Conservation (phyloP, 768 basidiomycete species). For the Boletus tomentosulus region DNA sequence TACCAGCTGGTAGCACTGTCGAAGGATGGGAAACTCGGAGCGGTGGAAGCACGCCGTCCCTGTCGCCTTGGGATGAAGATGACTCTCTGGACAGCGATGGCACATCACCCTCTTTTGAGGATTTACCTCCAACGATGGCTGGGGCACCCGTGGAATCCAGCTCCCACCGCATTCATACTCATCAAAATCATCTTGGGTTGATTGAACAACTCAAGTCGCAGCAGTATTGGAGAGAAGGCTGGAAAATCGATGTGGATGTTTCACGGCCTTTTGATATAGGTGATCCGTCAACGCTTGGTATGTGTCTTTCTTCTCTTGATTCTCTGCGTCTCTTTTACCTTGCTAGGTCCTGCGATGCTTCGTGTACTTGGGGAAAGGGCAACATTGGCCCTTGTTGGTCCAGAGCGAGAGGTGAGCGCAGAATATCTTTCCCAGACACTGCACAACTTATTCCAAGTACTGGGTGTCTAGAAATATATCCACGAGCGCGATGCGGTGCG, state of each 20-base stretch:
- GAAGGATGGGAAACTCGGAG: constrained; percentile 44
- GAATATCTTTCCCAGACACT: not conserved
- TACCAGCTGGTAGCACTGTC: constrained; percentile 44
- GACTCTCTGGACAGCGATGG: constrained; percentile 29
- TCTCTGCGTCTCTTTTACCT: not conserved
- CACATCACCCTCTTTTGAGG: constrained; percentile 10
- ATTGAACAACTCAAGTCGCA: constrained; percentile 58
- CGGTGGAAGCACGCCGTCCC: constrained; percentile 59
- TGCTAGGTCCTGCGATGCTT: constrained; percentile 44
- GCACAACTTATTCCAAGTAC: not conserved
- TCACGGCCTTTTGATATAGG: constrained; percentile 54
- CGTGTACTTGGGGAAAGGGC: constrained; percentile 36
- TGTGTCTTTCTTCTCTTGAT: constrained; percentile 3
- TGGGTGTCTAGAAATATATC: constrained; percentile 53
- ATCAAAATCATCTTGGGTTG: constrained; percentile 38
- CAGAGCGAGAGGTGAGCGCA: constrained; percentile 39
- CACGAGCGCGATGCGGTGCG: constrained; percentile 73
- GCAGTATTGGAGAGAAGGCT: constrained; percentile 75
- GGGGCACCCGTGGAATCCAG: not conserved
- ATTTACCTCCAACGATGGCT: constrained; percentile 6
- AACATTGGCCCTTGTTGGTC: constrained; percentile 37
- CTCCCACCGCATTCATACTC: not conserved
- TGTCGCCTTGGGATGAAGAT: constrained; percentile 62
- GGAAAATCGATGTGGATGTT: constrained; percentile 46
- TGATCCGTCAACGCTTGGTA: constrained; percentile 72